Evolutionary conservation across 306 rosid species (phyloP).

Genomic region (Rubus parviflorus): DNA sequence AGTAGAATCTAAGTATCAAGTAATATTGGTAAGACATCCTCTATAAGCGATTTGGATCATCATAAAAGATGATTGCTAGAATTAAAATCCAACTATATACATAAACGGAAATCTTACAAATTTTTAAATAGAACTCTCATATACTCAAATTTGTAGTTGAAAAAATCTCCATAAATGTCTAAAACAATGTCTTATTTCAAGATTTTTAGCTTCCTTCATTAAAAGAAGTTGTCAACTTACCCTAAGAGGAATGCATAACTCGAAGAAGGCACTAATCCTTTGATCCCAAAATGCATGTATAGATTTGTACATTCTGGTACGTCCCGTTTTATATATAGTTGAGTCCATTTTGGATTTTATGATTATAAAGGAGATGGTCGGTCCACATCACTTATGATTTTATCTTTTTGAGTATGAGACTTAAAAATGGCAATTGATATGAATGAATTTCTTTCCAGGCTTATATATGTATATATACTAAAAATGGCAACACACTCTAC

Average conservation of each 20-base stretch:
- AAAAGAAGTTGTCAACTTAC: not conserved
- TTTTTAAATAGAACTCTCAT: too few relatives aligned
- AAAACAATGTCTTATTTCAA: not conserved
- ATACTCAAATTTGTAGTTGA: too few relatives aligned
- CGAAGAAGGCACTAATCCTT: not conserved
- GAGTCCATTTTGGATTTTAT: not conserved
- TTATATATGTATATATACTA: too few relatives aligned
- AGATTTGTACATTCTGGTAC: not conserved
- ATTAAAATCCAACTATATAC: too few relatives aligned
- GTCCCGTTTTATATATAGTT: not conserved
- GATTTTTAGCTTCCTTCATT: not conserved
- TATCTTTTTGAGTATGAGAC: not conserved
- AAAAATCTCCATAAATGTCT: not conserved
- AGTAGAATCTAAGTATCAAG: too few relatives aligned
- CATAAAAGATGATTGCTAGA: too few relatives aligned
- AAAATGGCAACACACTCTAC: too few relatives aligned
- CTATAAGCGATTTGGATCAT: too few relatives aligned
- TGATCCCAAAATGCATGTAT: not conserved
- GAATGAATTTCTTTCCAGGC: not conserved
- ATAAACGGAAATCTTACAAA: too few relatives aligned
- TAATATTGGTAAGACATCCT: too few relatives aligned
- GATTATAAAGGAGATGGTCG: not conserved
- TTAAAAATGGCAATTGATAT: not conserved
- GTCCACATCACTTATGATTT: constrained; percentile 5
- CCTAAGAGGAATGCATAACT: not conserved